Evolutionary conservation across 495 filamentous ascomycete species (phyloP).

Genomic region (Penicillium longicatenatum): DNA sequence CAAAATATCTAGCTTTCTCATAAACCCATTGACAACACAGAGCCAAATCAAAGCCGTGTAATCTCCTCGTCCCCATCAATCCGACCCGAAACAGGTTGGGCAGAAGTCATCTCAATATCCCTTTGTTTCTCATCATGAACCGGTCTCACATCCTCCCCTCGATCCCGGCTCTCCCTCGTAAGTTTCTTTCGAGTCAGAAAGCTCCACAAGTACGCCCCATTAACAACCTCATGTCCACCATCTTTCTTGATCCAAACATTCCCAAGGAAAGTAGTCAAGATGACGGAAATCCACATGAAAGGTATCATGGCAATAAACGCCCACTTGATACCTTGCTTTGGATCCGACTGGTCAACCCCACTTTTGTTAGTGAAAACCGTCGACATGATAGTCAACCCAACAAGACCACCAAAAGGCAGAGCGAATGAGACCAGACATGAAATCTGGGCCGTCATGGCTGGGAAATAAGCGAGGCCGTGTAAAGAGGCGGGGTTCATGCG

Average conservation of each 20-base stretch:
- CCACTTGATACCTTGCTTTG: slow-evolving; percentile 49
- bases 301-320: slow-evolving; percentile 57
- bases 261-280: slow-evolving; percentile 48
- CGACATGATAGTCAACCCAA: slow-evolving; percentile 60
- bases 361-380: slow-evolving; percentile 61
- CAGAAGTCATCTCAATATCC: background rate
- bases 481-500: slow-evolving; percentile 51
- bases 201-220: slow-evolving; percentile 18
- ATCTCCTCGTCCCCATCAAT: background rate
- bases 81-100: background rate
- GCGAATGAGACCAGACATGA: slow-evolving; percentile 54
- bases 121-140: background rate
- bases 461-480: slow-evolving; percentile 58
- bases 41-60: background rate
- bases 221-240: slow-evolving; percentile 22
- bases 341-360: slow-evolving; percentile 33
- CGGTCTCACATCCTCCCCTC: background rate
- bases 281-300: slow-evolving; percentile 50
- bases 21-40: background rate
- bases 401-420: slow-evolving; percentile 57
- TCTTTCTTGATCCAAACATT: slow-evolving; percentile 54
- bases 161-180: slow-evolving; percentile 6
- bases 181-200: slow-evolving; percentile 11
- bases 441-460: slow-evolving; percentile 48
- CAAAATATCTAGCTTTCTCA: background rate